Percentiles rank a stretch among this genome's conserved stretches.
Conservation (phyloP, 192 early-diverging fungal genomes). For the Backusella liffmaniae region DNA sequence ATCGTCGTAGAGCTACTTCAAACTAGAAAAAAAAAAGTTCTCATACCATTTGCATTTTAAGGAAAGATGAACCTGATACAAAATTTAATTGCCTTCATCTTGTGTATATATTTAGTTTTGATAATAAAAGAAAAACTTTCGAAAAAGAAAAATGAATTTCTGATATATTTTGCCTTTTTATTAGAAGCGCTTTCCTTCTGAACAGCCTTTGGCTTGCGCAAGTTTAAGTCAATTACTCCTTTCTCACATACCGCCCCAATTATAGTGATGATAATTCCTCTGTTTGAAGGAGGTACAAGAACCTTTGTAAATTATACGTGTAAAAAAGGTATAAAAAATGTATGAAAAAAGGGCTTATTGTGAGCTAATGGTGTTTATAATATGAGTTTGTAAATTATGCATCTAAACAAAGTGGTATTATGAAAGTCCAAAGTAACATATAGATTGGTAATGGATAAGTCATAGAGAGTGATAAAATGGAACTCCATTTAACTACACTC, state of each 20-base stretch:
- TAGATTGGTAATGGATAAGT: not conserved
- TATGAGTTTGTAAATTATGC: conserved; percentile 4
- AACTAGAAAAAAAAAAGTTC: not conserved
- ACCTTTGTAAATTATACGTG: conserved; percentile 7
- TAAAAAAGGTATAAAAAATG: conserved; percentile 9
- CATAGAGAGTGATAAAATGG: conserved; percentile 5
- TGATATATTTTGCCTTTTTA: not conserved
- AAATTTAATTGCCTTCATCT: not conserved
- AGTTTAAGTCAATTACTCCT: not conserved
- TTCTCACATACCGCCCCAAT: conserved; percentile 10
- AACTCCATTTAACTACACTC: conserved; percentile 10
- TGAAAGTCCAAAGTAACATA: conserved; percentile 12
- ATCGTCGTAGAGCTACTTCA: conserved; percentile 57
- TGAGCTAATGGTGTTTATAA: conserved; percentile 10
- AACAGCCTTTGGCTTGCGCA: not conserved
- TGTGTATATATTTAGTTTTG: not conserved
- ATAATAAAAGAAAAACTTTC: not conserved
- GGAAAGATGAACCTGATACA: not conserved
- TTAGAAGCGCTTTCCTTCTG: not conserved
- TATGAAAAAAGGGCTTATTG: conserved; percentile 1
- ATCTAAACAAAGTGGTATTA: not conserved
- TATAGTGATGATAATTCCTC: conserved; percentile 2
- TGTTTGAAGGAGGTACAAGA: not conserved
- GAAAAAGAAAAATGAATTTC: not conserved
- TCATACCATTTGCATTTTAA: not conserved